These are phyloP conservation scores for Trichosporon sp. DNA, from an alignment of 1,284 basidiomycete species.

Conservation along the genomic window DNA sequence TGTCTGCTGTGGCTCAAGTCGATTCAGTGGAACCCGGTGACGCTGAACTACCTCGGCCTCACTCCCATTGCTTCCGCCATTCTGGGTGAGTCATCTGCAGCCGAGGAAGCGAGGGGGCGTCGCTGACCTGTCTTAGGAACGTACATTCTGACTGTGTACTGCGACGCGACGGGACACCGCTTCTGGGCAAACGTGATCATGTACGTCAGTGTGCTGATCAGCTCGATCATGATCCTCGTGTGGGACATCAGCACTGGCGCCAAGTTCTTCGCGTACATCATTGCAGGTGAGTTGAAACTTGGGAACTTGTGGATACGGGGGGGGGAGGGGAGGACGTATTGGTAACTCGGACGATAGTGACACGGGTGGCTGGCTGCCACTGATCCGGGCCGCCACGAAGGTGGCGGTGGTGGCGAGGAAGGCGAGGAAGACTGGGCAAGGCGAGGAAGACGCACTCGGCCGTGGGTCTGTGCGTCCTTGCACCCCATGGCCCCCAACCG, in stretches of 20 bases:
- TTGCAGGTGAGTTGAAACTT: constrained; percentile 27
- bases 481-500: too few species aligned
- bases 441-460: background rate
- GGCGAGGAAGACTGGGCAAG: background rate
- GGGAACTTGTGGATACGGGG: background rate
- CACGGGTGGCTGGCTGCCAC: background rate
- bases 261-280: constrained; percentile 49
- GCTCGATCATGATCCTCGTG: constrained; percentile 44
- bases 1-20: constrained; percentile 46
- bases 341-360: background rate
- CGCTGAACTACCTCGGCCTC: constrained; percentile 43
- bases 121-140: constrained; percentile 26
- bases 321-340: background rate
- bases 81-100: constrained; percentile 23
- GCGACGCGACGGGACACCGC: constrained; percentile 44
- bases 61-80: constrained; percentile 46
- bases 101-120: too few species aligned
- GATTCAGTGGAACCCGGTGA: constrained; percentile 22
- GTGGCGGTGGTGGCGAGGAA: background rate
- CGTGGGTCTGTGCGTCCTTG: too few species aligned
- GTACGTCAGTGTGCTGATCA: constrained; percentile 39
- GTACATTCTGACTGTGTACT: constrained; percentile 44
- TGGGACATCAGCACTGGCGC: constrained; percentile 41
- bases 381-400: background rate
- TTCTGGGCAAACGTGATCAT: constrained; percentile 53